Evolutionary conservation across 495 filamentous ascomycete genomes (phyloP), one percentile per base, ranked within the genome.

Genomic region (Oidiodendron maius): DNA sequence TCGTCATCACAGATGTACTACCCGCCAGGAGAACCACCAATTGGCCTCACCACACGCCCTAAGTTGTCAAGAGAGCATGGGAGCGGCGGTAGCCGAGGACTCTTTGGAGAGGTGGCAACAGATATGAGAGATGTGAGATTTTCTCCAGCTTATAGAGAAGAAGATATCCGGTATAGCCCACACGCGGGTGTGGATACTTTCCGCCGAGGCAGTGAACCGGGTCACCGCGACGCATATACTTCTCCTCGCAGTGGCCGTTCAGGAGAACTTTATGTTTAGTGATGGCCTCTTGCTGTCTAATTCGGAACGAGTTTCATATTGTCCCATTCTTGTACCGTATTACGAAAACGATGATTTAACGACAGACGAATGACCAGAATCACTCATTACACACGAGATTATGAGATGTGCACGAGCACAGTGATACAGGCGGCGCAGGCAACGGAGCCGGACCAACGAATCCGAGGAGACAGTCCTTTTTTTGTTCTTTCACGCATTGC

Each of bases 261-360:
- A n/a, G n/a, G n/a, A n/a, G n/a, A n/a, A n/a, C n/a, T n/a, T n/a
- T n/a, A n/a, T n/a, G n/a, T n/a, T n/a, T n/a, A n/a, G n/a, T n/a
- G n/a, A n/a, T n/a, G n/a, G n/a, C n/a, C n/a, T n/a, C n/a, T n/a
- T n/a, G n/a, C n/a, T n/a, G n/a, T n/a, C n/a, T n/a, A n/a, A n/a
- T n/a, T n/a, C n/a, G n/a, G n/a, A n/a, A n/a, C n/a, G n/a, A n/a
- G n/a, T 42, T 42, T 20, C 22, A 24, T 23, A 42, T 42, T 24
- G n/a, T 21, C 12, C 40, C 26, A 8, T 44, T 44, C 41, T 44
- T 44, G 24, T 44, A 44, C n/a, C 23, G 41, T 44, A 44, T 44
- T 44, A 44, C 21, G 41, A 44, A 32, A 44, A 23, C 25, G 5
- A 44, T 44, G 41, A 30, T 25, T 15, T 40, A 40, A 40, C 38